Percentiles rank a stretch among this genome's conserved stretches.
Conservation (phyloP, 805 yeast genomes). For the Schwanniomyces pseudopolymorphus region DNA sequence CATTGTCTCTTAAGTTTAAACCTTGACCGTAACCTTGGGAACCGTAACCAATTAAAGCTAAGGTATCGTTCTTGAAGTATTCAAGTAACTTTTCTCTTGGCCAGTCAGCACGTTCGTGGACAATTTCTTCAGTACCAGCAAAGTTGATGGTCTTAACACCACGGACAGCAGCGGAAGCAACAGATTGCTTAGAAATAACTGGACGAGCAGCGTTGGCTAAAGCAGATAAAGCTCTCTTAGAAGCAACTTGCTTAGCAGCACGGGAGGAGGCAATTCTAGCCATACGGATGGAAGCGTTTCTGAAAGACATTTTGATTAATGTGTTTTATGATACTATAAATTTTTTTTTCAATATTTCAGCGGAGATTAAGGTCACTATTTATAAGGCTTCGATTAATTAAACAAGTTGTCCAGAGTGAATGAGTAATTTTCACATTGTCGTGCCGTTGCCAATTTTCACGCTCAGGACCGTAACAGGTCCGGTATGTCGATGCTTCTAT, state of each 20-base stretch:
- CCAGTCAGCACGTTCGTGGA: conserved; percentile 99
- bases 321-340: neutral
- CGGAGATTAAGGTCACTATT: conserved; percentile 5
- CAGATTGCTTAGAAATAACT: conserved; percentile 35
- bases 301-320: conserved; percentile 36
- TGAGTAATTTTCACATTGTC: conserved; percentile 7
- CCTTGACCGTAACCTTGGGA: conserved; percentile 99
- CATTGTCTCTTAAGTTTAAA: conserved; percentile 98
- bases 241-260: conserved; percentile 44
- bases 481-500: conserved; percentile 3
- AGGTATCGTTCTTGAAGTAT: conserved; percentile 96
- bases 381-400: neutral
- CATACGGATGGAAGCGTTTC: conserved; percentile 44
- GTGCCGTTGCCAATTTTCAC: neutral
- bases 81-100: conserved; percentile 94
- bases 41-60: conserved; percentile 98
- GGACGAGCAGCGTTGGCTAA: conserved; percentile 48
- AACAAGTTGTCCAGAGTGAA: neutral
- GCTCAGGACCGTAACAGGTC: conserved; percentile 3
- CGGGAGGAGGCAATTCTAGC: conserved; percentile 48
- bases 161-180: conserved; percentile 62
- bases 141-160: conserved; percentile 97
- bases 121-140: conserved; percentile 92
- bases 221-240: conserved; percentile 68
- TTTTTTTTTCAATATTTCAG: conserved; percentile 1